Percentiles rank a stretch among this genome's conserved stretches.
These are phyloP conservation scores for Harringtonia aguacate DNA, from an alignment of 2,329 filamentous ascomycete species.

Conservation along the genomic window DNA sequence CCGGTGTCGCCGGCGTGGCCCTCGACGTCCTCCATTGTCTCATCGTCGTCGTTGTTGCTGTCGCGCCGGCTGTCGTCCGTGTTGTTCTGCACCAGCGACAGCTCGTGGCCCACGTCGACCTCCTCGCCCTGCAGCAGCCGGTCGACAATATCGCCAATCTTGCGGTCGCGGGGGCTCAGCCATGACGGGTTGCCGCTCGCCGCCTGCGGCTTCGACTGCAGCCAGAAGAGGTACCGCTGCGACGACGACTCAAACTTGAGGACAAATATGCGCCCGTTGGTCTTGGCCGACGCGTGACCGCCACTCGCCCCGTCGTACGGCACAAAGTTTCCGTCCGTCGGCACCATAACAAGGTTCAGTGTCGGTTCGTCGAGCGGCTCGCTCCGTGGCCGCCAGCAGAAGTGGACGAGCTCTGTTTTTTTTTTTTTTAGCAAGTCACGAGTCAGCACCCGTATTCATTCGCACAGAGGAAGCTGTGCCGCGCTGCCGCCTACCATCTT, in stretches of 20 bases:
- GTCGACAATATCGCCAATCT: constrained; percentile 82
- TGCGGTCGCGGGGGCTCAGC: constrained; percentile 77
- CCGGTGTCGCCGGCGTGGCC: constrained; percentile 49
- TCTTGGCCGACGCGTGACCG: constrained; percentile 48
- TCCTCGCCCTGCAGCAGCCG: constrained; percentile 79
- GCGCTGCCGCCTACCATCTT: constrained; percentile 56
- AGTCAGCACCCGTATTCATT: neutral
- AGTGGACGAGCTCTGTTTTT: constrained; percentile 69
- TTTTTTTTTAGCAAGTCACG: neutral
- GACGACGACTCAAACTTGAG: constrained; percentile 92
- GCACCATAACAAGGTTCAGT: constrained; percentile 88
- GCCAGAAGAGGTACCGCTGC: constrained; percentile 87
- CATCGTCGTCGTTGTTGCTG: constrained; percentile 59
- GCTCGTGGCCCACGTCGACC: constrained; percentile 64
- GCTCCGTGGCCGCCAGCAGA: constrained; percentile 87
- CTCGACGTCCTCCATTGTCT: constrained; percentile 71
- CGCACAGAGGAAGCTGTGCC: neutral
- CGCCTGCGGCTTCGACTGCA: constrained; percentile 80
- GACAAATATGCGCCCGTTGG: constrained; percentile 82
- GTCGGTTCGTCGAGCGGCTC: constrained; percentile 63
- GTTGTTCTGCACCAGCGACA: constrained; percentile 48
- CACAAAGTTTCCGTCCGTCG: constrained; percentile 75
- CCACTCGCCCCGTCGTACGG: constrained; percentile 59
- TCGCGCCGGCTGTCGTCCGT: constrained; percentile 29
- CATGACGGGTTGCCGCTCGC: constrained; percentile 58